Evolutionary conservation across 2,329 filamentous ascomycete genomes (phyloP), one percentile per base, ranked within the genome.

Genomic region (Ophiostoma pallidulum): DNA sequence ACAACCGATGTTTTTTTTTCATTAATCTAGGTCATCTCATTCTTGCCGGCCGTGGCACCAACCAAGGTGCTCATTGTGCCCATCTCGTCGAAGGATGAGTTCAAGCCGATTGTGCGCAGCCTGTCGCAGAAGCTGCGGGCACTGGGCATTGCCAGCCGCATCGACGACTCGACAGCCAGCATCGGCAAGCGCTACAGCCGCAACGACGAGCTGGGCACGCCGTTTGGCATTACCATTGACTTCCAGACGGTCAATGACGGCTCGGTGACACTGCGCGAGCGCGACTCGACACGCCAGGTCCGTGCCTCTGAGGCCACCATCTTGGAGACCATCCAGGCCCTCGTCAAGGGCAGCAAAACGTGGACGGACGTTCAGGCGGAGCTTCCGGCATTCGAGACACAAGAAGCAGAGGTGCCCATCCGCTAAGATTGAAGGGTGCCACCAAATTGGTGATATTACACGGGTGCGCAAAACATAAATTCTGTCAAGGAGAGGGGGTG

Each of bases 161-260:
- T 96, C 32, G 92, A 97, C 61, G 86, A 92, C 65, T 94, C 87
- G 13, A 87, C 84, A 24, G 89, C 90, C 52, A 89, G 82, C 53
- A 97, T 97, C 58, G 91, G 91, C 64, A 95, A 94, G 75, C 84
- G 91, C 46, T 97, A 94, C 67, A 82, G 85, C 62, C 82, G 92
- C 59, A 96, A 96, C 64, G 91, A 97, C 66, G 91, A 97, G 70
- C 78, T 96, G 50, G 92, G 91, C 60, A 97, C 92, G 38, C 88
- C 91, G 8, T 82, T 96, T 55, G 91, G 89, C 62, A 82, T 97
- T 65, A 97, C 91, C 0, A 79, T 97, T 51, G 91, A 97, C 66
- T 97, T 96, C 77, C 87, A 97, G 73, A 94, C 87, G 41, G 72
- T 95, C 56, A 81, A 94, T 67, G 89, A 96, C 64, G 79, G 79